Evolutionary conservation across 2,329 filamentous ascomycete genomes (phyloP).

Genomic region (Ophiocordyceps camponoti-rufipedis): DNA sequence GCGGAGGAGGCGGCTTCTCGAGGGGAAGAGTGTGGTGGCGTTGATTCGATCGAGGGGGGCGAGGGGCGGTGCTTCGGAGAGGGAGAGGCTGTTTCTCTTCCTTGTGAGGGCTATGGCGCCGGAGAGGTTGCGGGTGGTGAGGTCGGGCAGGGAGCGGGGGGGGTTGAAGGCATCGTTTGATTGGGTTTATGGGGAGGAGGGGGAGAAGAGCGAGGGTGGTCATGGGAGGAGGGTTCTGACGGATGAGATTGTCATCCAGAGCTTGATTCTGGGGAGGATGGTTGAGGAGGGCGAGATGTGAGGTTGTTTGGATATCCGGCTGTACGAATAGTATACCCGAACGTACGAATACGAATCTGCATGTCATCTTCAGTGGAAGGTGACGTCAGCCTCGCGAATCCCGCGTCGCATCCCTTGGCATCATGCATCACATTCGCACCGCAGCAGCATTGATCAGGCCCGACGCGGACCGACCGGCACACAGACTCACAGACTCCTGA

Average conservation of each 20-base stretch:
- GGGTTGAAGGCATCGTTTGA: slow-evolving; percentile 35
- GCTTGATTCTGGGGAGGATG: slow-evolving; percentile 68
- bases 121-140: slow-evolving; percentile 3
- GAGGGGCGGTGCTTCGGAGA: background rate
- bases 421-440: no score
- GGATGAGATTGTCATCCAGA: slow-evolving; percentile 83
- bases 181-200: slow-evolving; percentile 64
- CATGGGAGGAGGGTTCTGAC: slow-evolving; percentile 35
- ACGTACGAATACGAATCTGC: no score
- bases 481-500: no score
- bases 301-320: no score
- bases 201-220: slow-evolving; percentile 31
- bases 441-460: no score
- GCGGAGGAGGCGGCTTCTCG: slow-evolving; percentile 43
- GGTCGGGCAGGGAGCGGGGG: slow-evolving; percentile 41
- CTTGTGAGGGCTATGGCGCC: slow-evolving; percentile 49
- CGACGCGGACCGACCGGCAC: no score
- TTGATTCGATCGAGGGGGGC: slow-evolving; percentile 41
- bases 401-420: no score
- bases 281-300: slow-evolving; percentile 39
- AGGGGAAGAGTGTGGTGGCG: slow-evolving; percentile 49
- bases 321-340: no score
- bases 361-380: no score
- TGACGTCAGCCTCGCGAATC: no score
- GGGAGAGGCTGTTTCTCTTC: slow-evolving; percentile 54